phyloP scores from a whole-genome alignment of 345 rosid genomes.

The Syzygium aqueum region DNA sequence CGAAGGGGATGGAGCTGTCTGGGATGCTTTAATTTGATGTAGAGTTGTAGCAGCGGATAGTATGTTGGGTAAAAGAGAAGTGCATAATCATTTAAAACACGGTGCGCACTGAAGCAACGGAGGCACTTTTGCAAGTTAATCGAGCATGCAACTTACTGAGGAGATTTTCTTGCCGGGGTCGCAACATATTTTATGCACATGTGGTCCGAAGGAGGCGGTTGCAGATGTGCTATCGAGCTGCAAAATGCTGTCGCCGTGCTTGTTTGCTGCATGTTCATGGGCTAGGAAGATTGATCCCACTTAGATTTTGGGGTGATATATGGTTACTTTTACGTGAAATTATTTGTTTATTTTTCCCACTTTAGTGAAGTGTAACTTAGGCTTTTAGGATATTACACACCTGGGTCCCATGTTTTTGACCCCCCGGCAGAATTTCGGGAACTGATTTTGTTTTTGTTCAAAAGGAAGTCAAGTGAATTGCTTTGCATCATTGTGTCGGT shows the following conservation, averaged over 20 bases:
- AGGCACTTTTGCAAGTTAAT: background rate
- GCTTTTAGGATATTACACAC: background rate
- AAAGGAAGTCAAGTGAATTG: background rate
- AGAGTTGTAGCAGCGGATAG: background rate
- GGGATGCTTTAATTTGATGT: conserved; percentile 51
- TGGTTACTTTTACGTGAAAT: background rate
- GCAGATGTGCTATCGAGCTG: background rate
- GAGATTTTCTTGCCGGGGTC: background rate
- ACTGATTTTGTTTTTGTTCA: background rate
- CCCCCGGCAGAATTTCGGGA: background rate
- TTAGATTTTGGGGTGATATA: background rate
- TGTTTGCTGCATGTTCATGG: background rate
- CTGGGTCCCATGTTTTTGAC: background rate
- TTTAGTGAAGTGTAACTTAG: background rate
- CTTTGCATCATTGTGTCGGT: background rate
- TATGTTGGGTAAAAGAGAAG: background rate
- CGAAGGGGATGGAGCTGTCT: conserved; percentile 84
- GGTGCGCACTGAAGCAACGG: background rate
- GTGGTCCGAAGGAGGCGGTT: background rate
- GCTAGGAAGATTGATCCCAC: background rate
- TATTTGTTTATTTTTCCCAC: background rate
- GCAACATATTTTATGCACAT: background rate
- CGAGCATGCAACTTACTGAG: background rate
- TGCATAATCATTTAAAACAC: background rate
- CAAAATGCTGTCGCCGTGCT: background rate